Base-by-base conservation (phyloP, 1,284 basidiomycete species). In the Leccinum colubrinum region DNA sequence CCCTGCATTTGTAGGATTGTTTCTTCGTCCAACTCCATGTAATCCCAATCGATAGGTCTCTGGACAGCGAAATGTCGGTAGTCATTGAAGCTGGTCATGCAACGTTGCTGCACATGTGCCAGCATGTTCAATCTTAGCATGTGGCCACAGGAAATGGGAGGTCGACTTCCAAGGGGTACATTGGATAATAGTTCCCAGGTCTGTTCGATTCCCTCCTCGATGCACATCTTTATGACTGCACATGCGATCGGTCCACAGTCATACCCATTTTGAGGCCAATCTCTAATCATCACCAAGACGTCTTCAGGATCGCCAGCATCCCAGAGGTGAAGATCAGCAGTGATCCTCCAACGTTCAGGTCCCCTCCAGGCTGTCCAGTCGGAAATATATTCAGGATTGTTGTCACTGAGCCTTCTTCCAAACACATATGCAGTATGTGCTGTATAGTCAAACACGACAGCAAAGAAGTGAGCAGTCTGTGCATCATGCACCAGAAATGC, bases 221-320 rank as follows among this genome's bases (percentile, higher is more conserved):
- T 59, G 20, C 56, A 65, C 5, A 1, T 41, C 6, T n/a, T 17
- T 8, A 66, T 53, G 0, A 64, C 3, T 2, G 27, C 41, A 55
- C 58, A 61, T 3, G 66, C 48, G 6, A 59, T 61, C 0, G 65
- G 53, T 4, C 54, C 54, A 59, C 48, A 62, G 27, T 56, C 41
- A 20, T 52, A 56, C 1, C 65, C 65, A 66, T 67, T 65, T 30
- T 65, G 64, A 2, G 0, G 5, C 66, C 64, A 68, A 6, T 67
- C 48, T 6, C 20, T 8, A 0, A 2, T 15, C 0, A 46, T 3
- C 12, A 60, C 48, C 2, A 6, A 2, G 9, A 60, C 27, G 1
- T 5, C 8, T 27, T 27, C 27, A 0, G 30, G 1, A 27, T 62
- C 22, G 1, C 30, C 53, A 12, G 35, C 8, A n/a, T 50, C 4